Base-by-base conservation (phyloP, 139 green algal genomes). In the Diplosphaera chodatii region DNA sequence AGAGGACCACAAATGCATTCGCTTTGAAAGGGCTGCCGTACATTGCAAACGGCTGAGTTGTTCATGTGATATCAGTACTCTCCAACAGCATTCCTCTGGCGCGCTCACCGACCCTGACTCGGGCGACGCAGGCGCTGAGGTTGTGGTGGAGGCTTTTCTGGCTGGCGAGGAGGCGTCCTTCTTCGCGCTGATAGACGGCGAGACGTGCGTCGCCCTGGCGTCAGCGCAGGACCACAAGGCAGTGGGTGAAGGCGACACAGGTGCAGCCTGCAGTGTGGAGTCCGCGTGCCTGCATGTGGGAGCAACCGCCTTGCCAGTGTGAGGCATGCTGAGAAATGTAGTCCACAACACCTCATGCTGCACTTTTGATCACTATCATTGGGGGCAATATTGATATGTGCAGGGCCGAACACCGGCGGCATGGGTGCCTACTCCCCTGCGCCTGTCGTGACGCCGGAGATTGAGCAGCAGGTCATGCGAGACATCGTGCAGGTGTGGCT, bases 391-490 rank as follows among this genome's bases (percentile, higher is more conserved):
- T n/a, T n/a, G n/a, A n/a, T n/a, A n/a, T n/a, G 37, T 25, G 48
- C 48, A 59, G 95, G 95, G 0, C 93, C 92, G 41, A 99, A 99
- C 84, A 99, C 95, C 13, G 95, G 95, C 22, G 95, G 95, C 78
- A 99, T 99, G 95, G 95, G 95, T 34, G 92, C 91, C 10, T 99
- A 99, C 85, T 97, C 91, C 1, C 95, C 95, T 21, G 92, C 95
- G 4, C 92, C 95, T 2, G 86, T 96, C n/a, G 75, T 98, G 28
- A 98, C 92, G 0, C 77, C 80, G 3, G 78, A 87, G 33, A 83
- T 98, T 2, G 74, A 86, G 72, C 72, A 80, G 18, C 71, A 87
- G 73, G 84, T 92, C 37, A n/a, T 75, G 69, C 56, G n/a, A 28
- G 32, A 20, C 22, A 33, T 67, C 28, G 10, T 65, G 48, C 48